phyloP scores from a whole-genome alignment of 176 grass and related monocot genomes.

The Pontederia crassipes region DNA sequence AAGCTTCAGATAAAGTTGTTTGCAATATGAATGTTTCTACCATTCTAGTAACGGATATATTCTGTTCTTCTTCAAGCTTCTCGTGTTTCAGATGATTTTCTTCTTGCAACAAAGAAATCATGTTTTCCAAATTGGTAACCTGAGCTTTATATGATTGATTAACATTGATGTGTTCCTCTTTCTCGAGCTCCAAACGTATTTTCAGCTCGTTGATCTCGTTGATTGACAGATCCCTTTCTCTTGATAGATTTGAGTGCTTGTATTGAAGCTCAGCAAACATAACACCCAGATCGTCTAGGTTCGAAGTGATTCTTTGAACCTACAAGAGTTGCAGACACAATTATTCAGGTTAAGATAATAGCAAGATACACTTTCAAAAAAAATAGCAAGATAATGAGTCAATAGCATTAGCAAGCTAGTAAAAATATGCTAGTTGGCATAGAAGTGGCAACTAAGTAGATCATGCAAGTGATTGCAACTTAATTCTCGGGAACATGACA shows the following conservation, averaged over 20 bases:
- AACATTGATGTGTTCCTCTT: not conserved
- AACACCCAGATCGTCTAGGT: not conserved
- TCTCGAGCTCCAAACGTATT: not conserved
- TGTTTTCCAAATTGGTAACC: constrained; percentile 1
- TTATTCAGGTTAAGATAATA: too few species aligned
- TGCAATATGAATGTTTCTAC: constrained; percentile 54
- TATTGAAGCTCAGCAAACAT: not conserved
- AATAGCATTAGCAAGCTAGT: too few species aligned
- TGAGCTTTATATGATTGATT: not conserved
- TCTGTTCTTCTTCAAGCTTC: constrained; percentile 27
- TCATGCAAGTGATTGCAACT: too few species aligned
- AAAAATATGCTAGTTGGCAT: too few species aligned
- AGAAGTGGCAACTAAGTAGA: too few species aligned
- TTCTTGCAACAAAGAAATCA: constrained; percentile 35
- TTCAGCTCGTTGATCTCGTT: constrained; percentile 1
- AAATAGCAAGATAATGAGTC: too few species aligned
- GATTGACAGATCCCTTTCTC: constrained; percentile 7
- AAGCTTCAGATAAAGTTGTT: constrained; percentile 51
- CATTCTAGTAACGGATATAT: constrained; percentile 23
- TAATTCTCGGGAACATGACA: too few species aligned
- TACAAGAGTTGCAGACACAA: not conserved
- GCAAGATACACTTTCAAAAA: too few species aligned
- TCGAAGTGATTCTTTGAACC: not conserved
- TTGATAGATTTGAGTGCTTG: constrained; percentile 1
- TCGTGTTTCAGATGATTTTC: constrained; percentile 48